Evolutionary conservation across 306 rosid genomes (phyloP).

Genomic region (Prunus salicina): DNA sequence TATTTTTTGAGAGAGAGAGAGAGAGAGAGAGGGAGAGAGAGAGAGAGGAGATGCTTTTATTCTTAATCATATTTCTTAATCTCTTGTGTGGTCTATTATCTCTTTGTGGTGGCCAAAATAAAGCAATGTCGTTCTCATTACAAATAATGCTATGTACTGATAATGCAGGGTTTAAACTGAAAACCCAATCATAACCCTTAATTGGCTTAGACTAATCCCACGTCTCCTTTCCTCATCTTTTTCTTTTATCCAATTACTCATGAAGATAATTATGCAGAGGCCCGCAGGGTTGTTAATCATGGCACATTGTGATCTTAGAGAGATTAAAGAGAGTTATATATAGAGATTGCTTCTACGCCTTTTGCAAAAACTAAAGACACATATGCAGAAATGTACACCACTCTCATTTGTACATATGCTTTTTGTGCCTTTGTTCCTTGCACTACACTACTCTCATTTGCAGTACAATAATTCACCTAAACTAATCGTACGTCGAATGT

Average conservation of each 20-base stretch:
- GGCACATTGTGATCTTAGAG: not conserved
- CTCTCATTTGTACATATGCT: too few species aligned
- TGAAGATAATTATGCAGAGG: not conserved
- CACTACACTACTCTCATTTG: not conserved
- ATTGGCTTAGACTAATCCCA: not conserved
- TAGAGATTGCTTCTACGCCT: not conserved
- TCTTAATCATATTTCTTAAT: conserved; percentile 7
- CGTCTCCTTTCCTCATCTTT: not conserved
- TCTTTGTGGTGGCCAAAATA: not conserved
- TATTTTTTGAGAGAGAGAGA: not conserved
- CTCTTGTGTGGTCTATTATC: not conserved
- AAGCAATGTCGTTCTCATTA: conserved; percentile 21
- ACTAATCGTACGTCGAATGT: too few species aligned
- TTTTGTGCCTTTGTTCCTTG: not conserved
- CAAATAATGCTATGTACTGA: not conserved
- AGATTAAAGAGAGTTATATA: not conserved
- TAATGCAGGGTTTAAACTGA: not conserved
- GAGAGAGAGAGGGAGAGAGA: not conserved
- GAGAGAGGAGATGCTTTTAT: not conserved
- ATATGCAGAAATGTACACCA: not conserved
- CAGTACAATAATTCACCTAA: too few species aligned
- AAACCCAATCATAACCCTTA: not conserved
- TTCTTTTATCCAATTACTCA: not conserved
- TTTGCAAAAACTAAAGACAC: not conserved
- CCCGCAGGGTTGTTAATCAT: not conserved